phyloP scores from a whole-genome alignment of 768 basidiomycete species.

The Hydnomerulius pinastri region DNA sequence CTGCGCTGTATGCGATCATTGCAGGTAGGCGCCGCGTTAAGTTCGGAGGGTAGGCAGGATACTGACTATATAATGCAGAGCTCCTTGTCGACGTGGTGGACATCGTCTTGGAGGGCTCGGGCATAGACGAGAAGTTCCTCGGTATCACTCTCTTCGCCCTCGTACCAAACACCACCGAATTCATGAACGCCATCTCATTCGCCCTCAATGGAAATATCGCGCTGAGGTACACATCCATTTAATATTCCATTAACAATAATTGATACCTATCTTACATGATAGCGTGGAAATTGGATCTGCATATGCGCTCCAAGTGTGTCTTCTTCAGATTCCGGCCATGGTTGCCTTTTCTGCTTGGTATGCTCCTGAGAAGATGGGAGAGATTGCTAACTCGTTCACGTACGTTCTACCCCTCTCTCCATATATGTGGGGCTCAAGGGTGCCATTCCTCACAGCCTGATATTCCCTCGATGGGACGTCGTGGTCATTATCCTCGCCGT shows the following conservation, averaged over 20 bases:
- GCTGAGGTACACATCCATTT: slow-evolving; percentile 62
- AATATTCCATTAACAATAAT: background rate
- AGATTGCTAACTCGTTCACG: slow-evolving; percentile 91
- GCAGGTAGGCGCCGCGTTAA: slow-evolving; percentile 64
- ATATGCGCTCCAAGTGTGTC: slow-evolving; percentile 96
- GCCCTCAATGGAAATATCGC: slow-evolving; percentile 97
- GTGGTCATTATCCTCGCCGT: slow-evolving; percentile 93
- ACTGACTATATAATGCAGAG: slow-evolving; percentile 49
- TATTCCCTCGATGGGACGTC: slow-evolving; percentile 99
- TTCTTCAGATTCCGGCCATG: slow-evolving; percentile 98
- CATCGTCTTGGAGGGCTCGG: slow-evolving; percentile 84
- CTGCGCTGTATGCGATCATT: slow-evolving; percentile 90
- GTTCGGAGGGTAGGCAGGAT: background rate
- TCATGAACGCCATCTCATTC: slow-evolving; percentile 99
- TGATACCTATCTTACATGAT: slow-evolving; percentile 4
- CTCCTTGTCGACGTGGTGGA: slow-evolving; percentile 95
- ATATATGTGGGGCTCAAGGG: background rate
- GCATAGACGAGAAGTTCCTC: slow-evolving; percentile 96
- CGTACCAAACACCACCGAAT: slow-evolving; percentile 98
- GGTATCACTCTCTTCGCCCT: slow-evolving; percentile 96
- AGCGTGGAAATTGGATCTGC: slow-evolving; percentile 99
- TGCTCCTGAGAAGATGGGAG: slow-evolving; percentile 81
- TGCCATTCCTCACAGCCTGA: slow-evolving; percentile 56
- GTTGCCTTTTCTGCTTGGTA: slow-evolving; percentile 98
- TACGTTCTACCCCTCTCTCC: slow-evolving; percentile 42